Conservation (phyloP, 441 rosid genomes). For the Pelargonium myrrhifolium region DNA sequence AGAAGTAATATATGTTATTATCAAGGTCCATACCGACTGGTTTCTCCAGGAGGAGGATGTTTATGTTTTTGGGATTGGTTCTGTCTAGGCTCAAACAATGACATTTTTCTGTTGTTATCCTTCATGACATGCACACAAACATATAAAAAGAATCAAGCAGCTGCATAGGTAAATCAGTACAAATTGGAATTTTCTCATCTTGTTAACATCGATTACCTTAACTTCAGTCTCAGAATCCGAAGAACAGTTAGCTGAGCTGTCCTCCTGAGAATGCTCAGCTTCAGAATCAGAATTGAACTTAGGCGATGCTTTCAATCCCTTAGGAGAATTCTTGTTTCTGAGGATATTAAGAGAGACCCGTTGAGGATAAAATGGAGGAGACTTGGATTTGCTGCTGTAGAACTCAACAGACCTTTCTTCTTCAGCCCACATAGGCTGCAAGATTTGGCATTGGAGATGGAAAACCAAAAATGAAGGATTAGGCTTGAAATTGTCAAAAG, state of each 20-base stretch:
- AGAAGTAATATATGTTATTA: conserved; percentile 10
- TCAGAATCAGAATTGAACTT: conserved; percentile 34
- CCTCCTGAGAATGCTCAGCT: conserved; percentile 22
- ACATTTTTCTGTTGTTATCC: conserved; percentile 37
- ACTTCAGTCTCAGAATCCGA: conserved; percentile 36
- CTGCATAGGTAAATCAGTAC: conserved; percentile 33
- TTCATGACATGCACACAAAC: conserved; percentile 27
- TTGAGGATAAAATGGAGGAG: conserved; percentile 37
- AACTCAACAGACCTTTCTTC: conserved; percentile 37
- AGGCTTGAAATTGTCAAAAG: conserved; percentile 15
- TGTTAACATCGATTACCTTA: conserved; percentile 37
- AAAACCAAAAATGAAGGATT: not conserved
- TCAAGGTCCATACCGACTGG: conserved; percentile 35
- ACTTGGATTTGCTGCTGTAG: conserved; percentile 21
- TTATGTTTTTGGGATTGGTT: conserved; percentile 28
- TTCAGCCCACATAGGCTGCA: conserved; percentile 51
- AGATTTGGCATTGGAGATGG: not conserved
- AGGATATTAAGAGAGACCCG: conserved; percentile 32
- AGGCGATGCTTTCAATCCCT: conserved; percentile 15
- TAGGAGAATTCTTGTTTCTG: conserved; percentile 4
- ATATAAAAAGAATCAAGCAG: conserved; percentile 15
- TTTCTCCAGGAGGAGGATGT: conserved; percentile 30
- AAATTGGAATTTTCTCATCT: conserved; percentile 18
- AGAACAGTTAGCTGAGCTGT: conserved; percentile 16
- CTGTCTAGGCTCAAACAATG: conserved; percentile 27